Base-by-base conservation (phyloP, 352 stramenopile species). In the Globisporangium acanthophoron region DNA sequence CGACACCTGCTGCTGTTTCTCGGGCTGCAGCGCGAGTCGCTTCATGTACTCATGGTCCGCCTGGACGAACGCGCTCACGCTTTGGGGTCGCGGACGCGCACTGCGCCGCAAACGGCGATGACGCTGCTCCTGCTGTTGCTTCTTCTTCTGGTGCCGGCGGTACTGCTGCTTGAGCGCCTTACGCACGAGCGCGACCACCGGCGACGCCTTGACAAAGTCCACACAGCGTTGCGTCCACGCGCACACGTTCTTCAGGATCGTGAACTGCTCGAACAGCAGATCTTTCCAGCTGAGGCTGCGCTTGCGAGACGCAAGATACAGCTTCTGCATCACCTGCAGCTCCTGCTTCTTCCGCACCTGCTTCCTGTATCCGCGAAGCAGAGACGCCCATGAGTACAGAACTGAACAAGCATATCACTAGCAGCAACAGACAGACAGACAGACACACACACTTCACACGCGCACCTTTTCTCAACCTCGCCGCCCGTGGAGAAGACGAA, bases 31-130 rank as follows among this genome's bases (percentile, higher is more conserved):
- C 6, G 69, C 50, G 9, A 83, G 69, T 16, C 70, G 57, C 29
- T 78, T 71, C 37, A 82, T 70, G 52, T 82, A 82, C 44, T 65
- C 59, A 56, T 73, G 65, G 48, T 86, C 71, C 33, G 71, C 71
- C 20, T 73, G 63, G 24, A 82, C 67, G 37, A 80, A 66, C 39
- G 67, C 76, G 21, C 64, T 84, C 71, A 46, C 16, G 35, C 35
- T 13, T 7, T 55, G 41, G 0, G 44, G 37, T 0, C 37, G 58
- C 13, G 52, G 46, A 5, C 29, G 58, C 41, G 45, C 39, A 40
- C 61, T 65, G 5, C 51, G 24, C 27, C 51, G 51, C 52, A 24
- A 62, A 55, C 29, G 74, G 47, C 51, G 58, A 18, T 29, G 13
- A 11, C 58, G 44, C 35, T 55, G 58, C 52, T 35, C 48, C n/a